Conservation (phyloP, 208 protist genomes). For the Trypanosomatidae sp. region DNA sequence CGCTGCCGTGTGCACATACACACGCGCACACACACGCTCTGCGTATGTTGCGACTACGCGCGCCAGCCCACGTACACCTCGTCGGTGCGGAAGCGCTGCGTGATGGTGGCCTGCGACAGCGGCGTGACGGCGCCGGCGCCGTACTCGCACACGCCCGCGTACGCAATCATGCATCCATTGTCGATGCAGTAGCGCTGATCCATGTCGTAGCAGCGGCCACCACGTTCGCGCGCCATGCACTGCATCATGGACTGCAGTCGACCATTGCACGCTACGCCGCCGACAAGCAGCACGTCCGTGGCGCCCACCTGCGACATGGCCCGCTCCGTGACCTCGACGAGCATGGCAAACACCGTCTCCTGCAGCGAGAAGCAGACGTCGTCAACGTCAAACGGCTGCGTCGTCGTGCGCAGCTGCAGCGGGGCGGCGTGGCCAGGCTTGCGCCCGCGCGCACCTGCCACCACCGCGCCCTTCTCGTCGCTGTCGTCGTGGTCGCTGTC, state of each 20-base stretch:
- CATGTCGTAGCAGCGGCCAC: constrained; percentile 87
- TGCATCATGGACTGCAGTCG: constrained; percentile 96
- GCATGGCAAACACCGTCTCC: constrained; percentile 98
- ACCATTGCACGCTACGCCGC: constrained; percentile 98
- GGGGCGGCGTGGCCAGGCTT: neutral
- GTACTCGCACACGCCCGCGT: constrained; percentile 90
- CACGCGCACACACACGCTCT: neutral
- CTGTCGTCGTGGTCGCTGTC: too few relatives aligned
- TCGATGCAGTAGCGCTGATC: constrained; percentile 99
- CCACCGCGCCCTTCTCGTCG: too few relatives aligned
- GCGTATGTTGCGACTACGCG: constrained; percentile 6
- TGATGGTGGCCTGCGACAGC: constrained; percentile 55
- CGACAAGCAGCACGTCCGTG: constrained; percentile 97
- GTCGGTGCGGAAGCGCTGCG: constrained; percentile 92
- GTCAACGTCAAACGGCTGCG: constrained; percentile 71
- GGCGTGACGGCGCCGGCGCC: constrained; percentile 63
- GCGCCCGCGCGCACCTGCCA: too few relatives aligned
- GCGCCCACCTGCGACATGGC: constrained; percentile 96
- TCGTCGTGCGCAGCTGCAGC: constrained; percentile 7
- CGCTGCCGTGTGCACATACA: too few relatives aligned
- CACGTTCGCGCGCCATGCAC: constrained; percentile 85
- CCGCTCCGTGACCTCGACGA: constrained; percentile 98
- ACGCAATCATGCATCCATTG: constrained; percentile 99
- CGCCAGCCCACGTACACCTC: constrained; percentile 93
- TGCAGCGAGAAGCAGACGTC: constrained; percentile 99